Evolutionary conservation across 2,329 filamentous ascomycete genomes (phyloP).

Genomic region (Pseudocercospora musae): DNA sequence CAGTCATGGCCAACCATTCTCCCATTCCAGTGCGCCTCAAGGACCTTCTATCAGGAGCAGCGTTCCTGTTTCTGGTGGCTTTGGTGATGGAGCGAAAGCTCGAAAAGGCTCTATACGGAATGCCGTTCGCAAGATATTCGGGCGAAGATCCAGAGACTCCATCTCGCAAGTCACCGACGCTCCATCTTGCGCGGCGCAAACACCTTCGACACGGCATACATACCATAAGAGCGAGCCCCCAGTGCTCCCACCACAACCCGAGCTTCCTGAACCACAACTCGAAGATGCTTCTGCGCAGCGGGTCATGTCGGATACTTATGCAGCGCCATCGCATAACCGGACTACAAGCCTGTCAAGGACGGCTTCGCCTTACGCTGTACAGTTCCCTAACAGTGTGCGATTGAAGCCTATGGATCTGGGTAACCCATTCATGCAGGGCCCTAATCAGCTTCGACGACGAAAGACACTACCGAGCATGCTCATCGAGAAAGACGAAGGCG

Average conservation of each 20-base stretch:
- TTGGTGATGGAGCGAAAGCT: conserved; percentile 20
- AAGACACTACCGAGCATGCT: conserved; percentile 35
- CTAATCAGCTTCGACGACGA: conserved; percentile 27
- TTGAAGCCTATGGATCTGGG: conserved; percentile 37
- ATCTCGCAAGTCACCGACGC: conserved; percentile 12
- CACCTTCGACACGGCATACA: conserved; percentile 27
- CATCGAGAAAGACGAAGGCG: conserved; percentile 27
- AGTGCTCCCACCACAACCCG: conserved; percentile 19
- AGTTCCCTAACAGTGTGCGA: conserved; percentile 37
- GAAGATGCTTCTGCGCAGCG: conserved; percentile 9
- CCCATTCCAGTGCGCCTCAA: conserved; percentile 11
- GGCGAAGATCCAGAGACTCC: conserved; percentile 31
- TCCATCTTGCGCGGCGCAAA: neutral
- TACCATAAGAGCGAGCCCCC: conserved; percentile 34
- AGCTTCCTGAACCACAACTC: conserved; percentile 17
- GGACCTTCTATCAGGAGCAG: conserved; percentile 8
- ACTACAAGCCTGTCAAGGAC: conserved; percentile 17
- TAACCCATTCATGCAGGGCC: conserved; percentile 32
- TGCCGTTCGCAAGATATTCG: conserved; percentile 38
- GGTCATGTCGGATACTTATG: conserved; percentile 9
- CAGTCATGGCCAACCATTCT: conserved; percentile 20
- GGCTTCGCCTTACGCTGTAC: conserved; percentile 36
- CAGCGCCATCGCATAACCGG: conserved; percentile 1
- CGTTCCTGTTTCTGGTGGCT: conserved; percentile 4
- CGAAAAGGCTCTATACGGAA: conserved; percentile 37